A percentile compares a stretch with the other conserved stretches of the same genome.
Conservation (phyloP, 2,329 filamentous ascomycete species). For the Colletotrichum caudatum region DNA sequence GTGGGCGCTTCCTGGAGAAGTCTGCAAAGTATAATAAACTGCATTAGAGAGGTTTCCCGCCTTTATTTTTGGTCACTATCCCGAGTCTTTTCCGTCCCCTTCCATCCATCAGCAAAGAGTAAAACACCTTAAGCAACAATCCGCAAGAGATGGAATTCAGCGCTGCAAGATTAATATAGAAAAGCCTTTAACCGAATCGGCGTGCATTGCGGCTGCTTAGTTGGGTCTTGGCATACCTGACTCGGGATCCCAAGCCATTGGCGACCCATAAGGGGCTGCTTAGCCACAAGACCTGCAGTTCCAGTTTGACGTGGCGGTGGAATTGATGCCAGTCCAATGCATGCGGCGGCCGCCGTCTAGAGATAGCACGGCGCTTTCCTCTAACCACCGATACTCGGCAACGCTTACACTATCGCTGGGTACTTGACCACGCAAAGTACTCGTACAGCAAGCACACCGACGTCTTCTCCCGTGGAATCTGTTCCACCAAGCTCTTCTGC, state of each 20-base stretch:
- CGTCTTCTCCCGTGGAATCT: constrained; percentile 58
- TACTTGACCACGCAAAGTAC: constrained; percentile 46
- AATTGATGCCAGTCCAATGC: no score
- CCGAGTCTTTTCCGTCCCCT: no score
- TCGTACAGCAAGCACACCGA: constrained; percentile 50
- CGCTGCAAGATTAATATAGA: no score
- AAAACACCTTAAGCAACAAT: background rate
- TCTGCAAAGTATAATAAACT: background rate
- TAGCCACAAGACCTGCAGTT: background rate
- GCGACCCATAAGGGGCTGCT: background rate
- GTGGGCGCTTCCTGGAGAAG: background rate
- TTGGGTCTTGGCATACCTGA: background rate
- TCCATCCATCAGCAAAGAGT: no score
- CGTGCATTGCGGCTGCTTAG: background rate
- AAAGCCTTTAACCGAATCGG: background rate
- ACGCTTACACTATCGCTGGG: background rate
- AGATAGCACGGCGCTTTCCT: background rate
- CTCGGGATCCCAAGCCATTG: background rate
- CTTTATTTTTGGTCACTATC: no score
- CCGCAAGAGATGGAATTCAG: background rate
- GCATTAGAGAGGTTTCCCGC: background rate
- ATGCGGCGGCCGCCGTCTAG: background rate
- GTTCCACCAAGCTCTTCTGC: constrained; percentile 59
- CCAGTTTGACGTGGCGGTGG: no score
- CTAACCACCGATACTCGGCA: no score